A percentile compares a stretch with the other conserved stretches of the same genome.
phyloP scores from a whole-genome alignment of 768 basidiomycete species.

The Kwoniella pini region DNA sequence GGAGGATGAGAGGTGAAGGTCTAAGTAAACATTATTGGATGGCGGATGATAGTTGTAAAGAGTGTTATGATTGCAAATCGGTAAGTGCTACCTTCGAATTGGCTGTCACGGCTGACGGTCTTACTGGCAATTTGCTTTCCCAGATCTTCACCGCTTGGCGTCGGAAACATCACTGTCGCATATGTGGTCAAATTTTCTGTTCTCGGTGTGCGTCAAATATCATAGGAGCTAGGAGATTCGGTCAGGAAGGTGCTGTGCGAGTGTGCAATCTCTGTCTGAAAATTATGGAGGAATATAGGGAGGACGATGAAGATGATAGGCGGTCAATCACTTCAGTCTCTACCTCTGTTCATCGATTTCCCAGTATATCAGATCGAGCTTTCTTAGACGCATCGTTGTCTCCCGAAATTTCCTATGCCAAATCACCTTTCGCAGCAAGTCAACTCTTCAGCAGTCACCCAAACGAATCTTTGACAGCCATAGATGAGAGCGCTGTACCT shows the following conservation, averaged over 20 bases:
- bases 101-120: constrained; percentile 6
- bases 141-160: constrained; percentile 81
- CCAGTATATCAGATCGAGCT: constrained; percentile 51
- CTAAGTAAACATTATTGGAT: constrained; percentile 91
- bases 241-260: constrained; percentile 90
- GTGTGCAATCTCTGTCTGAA: constrained; percentile 95
- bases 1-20: constrained; percentile 89
- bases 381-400: constrained; percentile 65
- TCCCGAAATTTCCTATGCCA: constrained; percentile 62
- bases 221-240: constrained; percentile 89
- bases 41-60: constrained; percentile 93
- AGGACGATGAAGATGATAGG: constrained; percentile 88
- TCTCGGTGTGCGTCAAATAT: constrained; percentile 95
- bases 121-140: not conserved
- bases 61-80: constrained; percentile 94
- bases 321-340: constrained; percentile 75
- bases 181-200: constrained; percentile 99
- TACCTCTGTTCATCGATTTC: constrained; percentile 63
- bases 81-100: constrained; percentile 49
- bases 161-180: constrained; percentile 94
- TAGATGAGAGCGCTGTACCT: constrained; percentile 35
- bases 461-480: constrained; percentile 40
- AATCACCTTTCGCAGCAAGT: constrained; percentile 85
- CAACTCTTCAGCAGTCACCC: constrained; percentile 67
- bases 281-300: constrained; percentile 82